Conservation (phyloP, 1,139 yeast species). For the Yamadazyma dushanensis region DNA sequence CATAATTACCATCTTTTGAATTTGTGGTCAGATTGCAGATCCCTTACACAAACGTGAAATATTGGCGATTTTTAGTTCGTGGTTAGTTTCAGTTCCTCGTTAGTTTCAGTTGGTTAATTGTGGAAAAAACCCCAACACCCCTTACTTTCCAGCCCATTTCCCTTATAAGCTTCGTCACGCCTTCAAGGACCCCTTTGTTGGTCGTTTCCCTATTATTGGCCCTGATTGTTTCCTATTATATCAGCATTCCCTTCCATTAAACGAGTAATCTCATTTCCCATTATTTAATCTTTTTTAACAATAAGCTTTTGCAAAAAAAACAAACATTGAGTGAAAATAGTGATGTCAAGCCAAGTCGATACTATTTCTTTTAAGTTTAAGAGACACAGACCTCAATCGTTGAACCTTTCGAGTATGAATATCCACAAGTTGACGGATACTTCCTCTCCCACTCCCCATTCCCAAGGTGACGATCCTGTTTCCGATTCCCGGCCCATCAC, state of each 20-base stretch:
- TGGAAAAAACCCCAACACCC: too few species aligned
- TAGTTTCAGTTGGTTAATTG: too few species aligned
- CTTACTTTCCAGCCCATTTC: too few species aligned
- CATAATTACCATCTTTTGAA: too few species aligned
- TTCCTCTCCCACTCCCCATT: too few species aligned
- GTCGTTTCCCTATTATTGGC: slow-evolving; percentile 1
- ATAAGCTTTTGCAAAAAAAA: slow-evolving; percentile 1
- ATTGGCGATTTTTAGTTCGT: too few species aligned
- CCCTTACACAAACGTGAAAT: too few species aligned
- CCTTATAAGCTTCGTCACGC: too few species aligned
- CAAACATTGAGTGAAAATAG: slow-evolving; percentile 3
- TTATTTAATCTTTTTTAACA: slow-evolving; percentile 2
- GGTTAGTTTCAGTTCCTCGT: too few species aligned
- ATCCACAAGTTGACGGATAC: slow-evolving; percentile 7
- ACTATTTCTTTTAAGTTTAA: slow-evolving; percentile 13
- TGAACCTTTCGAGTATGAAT: slow-evolving; percentile 17
- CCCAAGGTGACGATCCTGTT: too few species aligned
- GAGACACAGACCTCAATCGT: slow-evolving; percentile 28
- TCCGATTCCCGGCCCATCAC: too few species aligned
- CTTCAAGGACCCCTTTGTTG: slow-evolving; percentile 1
- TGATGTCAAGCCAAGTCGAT: slow-evolving; percentile 18
- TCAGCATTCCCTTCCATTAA: slow-evolving; percentile 1
- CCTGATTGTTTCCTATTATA: slow-evolving; percentile 1
- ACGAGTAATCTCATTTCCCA: slow-evolving; percentile 2
- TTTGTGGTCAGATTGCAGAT: too few species aligned